Base-by-base conservation (phyloP, 208 protist species). In the Leishmania gerbilli region DNA sequence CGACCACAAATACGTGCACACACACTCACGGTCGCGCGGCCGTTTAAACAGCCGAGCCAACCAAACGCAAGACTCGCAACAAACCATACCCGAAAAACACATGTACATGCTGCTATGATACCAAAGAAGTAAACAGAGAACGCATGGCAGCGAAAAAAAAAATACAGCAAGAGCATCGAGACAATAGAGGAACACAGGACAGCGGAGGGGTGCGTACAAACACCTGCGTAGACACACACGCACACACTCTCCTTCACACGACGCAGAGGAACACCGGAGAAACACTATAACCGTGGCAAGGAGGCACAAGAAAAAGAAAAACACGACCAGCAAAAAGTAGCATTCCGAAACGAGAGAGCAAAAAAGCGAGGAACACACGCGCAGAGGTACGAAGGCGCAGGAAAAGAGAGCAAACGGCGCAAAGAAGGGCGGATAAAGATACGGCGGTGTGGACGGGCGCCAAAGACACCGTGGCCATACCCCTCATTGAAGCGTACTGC, bases 81-180 rank as follows among this genome's bases (percentile, higher is more conserved):
- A 21, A 68, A 56, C 56, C 83, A 21, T 64, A 34, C 4, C 31
- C 24, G n/a, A 21, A 8, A 15, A 45, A 53, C 15, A 53, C 15
- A 69, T 19, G 72, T 42, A 17, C 51, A 51, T 45, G 79, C 47
- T 2, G 60, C 34, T 27, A 68, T 21, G 40, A 9, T 68, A 40
- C 31, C 27, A 24, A 1, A 21, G 13, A 37, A 8, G 31, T 27
- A 64, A 31, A 64, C 27, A 68, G 31, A 68, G 62, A 68, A 24
- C 31, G 58, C n/a, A 31, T 64, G 58, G 1, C 21, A 64, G 58
- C 21, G 11, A 24, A 67, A 67, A 67, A 84, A 60, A 71, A 67
- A 84, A 80, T 51, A 71, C 19, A 76, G 67, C 15, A 37, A 74
- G 49, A 71, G 15, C 24, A 24, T 15, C 9, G 58, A 34, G 27